Evolutionary conservation across 257 asterid genomes (phyloP), one percentile per base, ranked within the genome.

Genomic region (Salvia hispanica): DNA sequence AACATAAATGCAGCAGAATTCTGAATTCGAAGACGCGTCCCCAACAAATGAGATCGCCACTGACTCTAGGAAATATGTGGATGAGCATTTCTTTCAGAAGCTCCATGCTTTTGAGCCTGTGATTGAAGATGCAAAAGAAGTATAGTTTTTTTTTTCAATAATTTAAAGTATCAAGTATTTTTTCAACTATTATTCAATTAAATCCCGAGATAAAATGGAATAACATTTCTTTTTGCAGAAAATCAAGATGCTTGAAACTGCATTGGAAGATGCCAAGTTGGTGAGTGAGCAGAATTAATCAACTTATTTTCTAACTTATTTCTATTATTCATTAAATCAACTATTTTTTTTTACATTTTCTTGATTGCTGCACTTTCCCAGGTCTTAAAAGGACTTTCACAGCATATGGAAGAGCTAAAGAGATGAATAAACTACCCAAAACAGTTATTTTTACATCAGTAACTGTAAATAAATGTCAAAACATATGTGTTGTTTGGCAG

Each of bases 241-340:
- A 85, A 79, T 89, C 46, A 75, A 72, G 67, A 78, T 68, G 66
- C 21, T 89, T 77, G 96, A 81, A 79, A 80, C 56, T 55, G 89
- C 86, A 51, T 72, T 89, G 33, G 78, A 69, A 55, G 89, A 83
- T n/a, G 79, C 86, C n/a, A 87, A 84, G 72, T 53, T 58, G 89
- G 95, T 86, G 63, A 81, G 84, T 79, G 36, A 51, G 56, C 33
- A 15, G 57, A 51, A 51, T 12, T 15, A 16, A 9, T 8, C 34
- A 48, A 57, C 25, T 28, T 31, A 18, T 39, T 55, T 39, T 3
- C 6, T 52, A 0, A 4, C 45, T n/a, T 15, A n/a, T 64, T 14
- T 18, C 43, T 58, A 14, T 15, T 33, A 48, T 9, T 11, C 43
- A 39, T 39, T 39, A 39, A 39, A 39, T 39, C 7, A 39, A 39